phyloP scores from a whole-genome alignment of 257 asterid species.

The Solanum gracilifrons region DNA sequence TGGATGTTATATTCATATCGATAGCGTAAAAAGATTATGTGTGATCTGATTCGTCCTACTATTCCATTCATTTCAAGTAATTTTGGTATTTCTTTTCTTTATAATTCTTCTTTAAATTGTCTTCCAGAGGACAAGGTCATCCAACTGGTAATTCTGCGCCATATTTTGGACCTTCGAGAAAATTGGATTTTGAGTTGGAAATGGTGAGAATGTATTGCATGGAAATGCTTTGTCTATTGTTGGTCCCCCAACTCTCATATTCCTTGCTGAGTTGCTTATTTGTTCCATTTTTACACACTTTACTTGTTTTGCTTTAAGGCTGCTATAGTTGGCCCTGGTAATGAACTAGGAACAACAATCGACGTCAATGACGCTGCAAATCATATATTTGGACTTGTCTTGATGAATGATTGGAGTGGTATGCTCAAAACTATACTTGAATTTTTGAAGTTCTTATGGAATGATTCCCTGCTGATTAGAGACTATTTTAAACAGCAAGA shows the following conservation, averaged over 20 bases:
- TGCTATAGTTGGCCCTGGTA: conserved; percentile 93
- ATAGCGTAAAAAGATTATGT: not conserved
- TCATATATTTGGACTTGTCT: conserved; percentile 89
- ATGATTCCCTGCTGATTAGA: conserved; percentile 6
- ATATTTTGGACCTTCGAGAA: conserved; percentile 89
- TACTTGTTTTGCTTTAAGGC: conserved; percentile 36
- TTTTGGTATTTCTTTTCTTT: not conserved
- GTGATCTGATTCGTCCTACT: not conserved
- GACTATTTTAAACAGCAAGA: conserved; percentile 62
- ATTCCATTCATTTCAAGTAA: not conserved
- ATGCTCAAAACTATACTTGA: conserved; percentile 7
- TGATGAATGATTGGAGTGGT: conserved; percentile 99
- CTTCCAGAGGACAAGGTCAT: conserved; percentile 77
- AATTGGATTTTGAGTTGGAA: conserved; percentile 96
- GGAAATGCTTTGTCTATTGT: not conserved
- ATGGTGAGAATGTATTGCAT: conserved; percentile 43
- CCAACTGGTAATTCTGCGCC: conserved; percentile 59
- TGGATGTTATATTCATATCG: not conserved
- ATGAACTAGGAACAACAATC: conserved; percentile 69
- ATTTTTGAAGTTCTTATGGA: not conserved
- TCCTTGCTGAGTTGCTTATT: not conserved
- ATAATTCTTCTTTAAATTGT: conserved; percentile 6
- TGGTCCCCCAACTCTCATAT: not conserved
- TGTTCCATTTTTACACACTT: not conserved
- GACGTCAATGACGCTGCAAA: conserved; percentile 67